phyloP scores from a whole-genome alignment of 2,329 filamentous ascomycete genomes.

The Diplocarpon mali region DNA sequence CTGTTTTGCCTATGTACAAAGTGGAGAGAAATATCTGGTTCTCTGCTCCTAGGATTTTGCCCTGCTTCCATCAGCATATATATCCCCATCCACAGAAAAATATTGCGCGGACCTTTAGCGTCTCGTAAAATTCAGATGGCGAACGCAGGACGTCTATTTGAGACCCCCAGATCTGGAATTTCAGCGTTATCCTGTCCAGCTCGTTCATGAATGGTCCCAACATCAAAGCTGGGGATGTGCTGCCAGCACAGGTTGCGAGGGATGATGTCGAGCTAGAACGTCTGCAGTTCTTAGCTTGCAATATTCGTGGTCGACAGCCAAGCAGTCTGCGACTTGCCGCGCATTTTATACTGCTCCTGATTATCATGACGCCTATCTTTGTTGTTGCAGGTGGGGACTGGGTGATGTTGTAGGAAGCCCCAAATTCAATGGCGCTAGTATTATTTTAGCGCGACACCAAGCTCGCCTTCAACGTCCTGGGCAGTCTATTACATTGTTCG shows the following conservation, averaged over 20 bases:
- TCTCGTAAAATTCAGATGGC: constrained; percentile 83
- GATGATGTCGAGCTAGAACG: constrained; percentile 22
- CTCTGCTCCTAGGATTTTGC: constrained; percentile 72
- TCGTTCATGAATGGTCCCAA: constrained; percentile 56
- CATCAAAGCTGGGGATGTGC: constrained; percentile 38
- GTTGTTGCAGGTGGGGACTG: background rate
- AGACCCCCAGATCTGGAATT: constrained; percentile 73
- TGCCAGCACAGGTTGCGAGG: constrained; percentile 7
- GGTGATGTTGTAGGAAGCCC: background rate
- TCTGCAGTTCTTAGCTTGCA: constrained; percentile 19
- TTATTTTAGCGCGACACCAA: constrained; percentile 11
- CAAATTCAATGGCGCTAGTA: background rate
- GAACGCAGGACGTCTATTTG: constrained; percentile 70
- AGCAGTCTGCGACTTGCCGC: constrained; percentile 22
- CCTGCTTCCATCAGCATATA: constrained; percentile 35
- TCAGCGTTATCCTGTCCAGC: constrained; percentile 80
- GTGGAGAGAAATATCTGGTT: constrained; percentile 85
- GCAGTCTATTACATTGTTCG: no score
- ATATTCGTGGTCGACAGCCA: constrained; percentile 14
- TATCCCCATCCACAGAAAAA: background rate
- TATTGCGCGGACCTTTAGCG: constrained; percentile 57
- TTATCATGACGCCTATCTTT: constrained; percentile 24
- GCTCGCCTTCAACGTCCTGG: constrained; percentile 11
- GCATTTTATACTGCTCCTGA: constrained; percentile 27
- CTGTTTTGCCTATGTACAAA: constrained; percentile 88